Base-by-base conservation (phyloP, 805 yeast species). In the Nakazawaea molendinolei region DNA sequence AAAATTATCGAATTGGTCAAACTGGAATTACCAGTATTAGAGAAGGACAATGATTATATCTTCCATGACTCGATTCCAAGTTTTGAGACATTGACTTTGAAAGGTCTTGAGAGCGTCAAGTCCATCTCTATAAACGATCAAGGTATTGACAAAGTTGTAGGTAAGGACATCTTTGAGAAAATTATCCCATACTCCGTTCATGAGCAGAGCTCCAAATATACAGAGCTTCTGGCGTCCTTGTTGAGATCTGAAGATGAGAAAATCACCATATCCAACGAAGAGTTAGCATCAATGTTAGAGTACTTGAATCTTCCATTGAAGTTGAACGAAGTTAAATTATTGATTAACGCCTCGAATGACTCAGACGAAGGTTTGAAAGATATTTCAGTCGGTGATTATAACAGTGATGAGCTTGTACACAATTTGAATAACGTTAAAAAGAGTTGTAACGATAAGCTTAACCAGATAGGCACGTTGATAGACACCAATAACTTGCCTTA, bases 131-230 rank as follows among this genome's bases (percentile, higher is more conserved):
- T 77, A 23, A 59, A 56, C 28, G 71, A 67, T n/a, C 69, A 63
- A 33, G 67, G 63, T 31, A 62, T 82, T 28, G 64, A 65, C 27
- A 60, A 67, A 8, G 46, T 68, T 33, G 55, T 65, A 38, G 67
- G 77, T 49, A 56, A 58, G 30, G 80, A 78, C 42, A 65, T 90
- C 31, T 86, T 86, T 56, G 80, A 71, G 33, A 80, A 79, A 43
- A 83, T 90, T 15, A 76, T 92, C 5, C 97, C 97, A 2, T 65
- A 87, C 51, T 74, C 78, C 23, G 86, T 90, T 14, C 95, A 87
- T 51, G 95, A 90, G 57, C 76, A 83, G 47, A 74, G 86, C 36
- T 85, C 95, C 43, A 65, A 79, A 44, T 92, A 92, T 54, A 82
- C 95, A 0, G 98, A 90, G 53, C 87, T 85, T 52, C 83, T 86